Evolutionary conservation across 129 eudicot species (phyloP).

Genomic region (Ambrosia artemisiifolia): DNA sequence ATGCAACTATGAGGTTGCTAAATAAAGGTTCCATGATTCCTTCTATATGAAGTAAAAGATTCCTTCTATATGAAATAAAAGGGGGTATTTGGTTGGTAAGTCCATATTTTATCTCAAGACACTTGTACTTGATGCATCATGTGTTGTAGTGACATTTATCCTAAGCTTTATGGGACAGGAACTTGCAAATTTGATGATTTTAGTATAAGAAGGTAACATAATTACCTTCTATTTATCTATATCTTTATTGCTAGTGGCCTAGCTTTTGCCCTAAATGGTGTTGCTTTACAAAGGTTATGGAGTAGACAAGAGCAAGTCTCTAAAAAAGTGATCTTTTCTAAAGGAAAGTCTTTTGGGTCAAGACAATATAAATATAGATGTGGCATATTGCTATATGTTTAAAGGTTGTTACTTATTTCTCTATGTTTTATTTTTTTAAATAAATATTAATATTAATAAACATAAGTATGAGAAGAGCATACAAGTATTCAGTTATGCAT

Average conservation of each 20-base stretch:
- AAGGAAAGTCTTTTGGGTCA: slow-evolving; percentile 24
- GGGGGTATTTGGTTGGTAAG: not conserved
- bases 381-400: not conserved
- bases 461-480: too few relatives aligned
- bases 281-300: slow-evolving; percentile 29
- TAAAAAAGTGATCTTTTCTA: slow-evolving; percentile 26
- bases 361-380: not conserved
- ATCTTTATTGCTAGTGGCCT: slow-evolving; percentile 18
- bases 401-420: not conserved
- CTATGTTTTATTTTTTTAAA: not conserved
- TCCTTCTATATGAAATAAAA: slow-evolving; percentile 28
- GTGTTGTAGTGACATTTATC: not conserved
- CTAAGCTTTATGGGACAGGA: not conserved
- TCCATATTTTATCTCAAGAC: not conserved
- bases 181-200: not conserved
- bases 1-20: slow-evolving; percentile 22
- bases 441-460: too few relatives aligned
- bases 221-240: not conserved
- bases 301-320: slow-evolving; percentile 7
- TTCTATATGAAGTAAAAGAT: slow-evolving; percentile 26
- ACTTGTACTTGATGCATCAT: not conserved
- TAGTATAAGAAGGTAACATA: not conserved
- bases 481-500: too few relatives aligned
- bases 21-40: slow-evolving; percentile 20
- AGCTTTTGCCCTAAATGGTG: slow-evolving; percentile 20